Evolutionary conservation across 1,284 basidiomycete genomes (phyloP).

Genomic region (Puccinia horiana): DNA sequence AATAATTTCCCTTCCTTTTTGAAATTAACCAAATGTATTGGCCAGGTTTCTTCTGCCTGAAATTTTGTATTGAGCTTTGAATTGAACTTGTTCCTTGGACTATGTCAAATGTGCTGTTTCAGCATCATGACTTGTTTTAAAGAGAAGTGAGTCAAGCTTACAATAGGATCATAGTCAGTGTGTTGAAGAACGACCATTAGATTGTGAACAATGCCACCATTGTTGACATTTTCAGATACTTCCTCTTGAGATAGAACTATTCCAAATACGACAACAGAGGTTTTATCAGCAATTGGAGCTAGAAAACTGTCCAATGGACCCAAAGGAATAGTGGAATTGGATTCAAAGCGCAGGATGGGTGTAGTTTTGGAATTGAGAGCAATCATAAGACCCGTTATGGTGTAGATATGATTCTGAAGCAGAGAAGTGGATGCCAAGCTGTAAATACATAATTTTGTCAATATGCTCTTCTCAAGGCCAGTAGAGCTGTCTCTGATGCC

Average conservation of each 20-base stretch:
- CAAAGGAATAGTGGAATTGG: neutral
- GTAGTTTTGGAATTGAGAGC: neutral
- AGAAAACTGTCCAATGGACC: neutral
- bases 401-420: neutral
- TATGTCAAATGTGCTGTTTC: no score
- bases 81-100: neutral
- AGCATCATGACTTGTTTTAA: no score
- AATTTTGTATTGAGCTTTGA: neutral
- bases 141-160: neutral
- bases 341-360: neutral
- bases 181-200: neutral
- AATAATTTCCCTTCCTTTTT: neutral
- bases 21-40: neutral
- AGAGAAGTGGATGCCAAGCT: neutral
- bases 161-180: neutral
- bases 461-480: neutral
- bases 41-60: neutral
- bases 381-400: neutral
- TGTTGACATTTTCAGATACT: neutral
- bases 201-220: neutral
- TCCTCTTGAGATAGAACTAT: neutral
- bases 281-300: neutral
- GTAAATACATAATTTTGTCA: neutral
- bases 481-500: neutral
- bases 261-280: neutral